phyloP scores from a whole-genome alignment of 2,329 filamentous ascomycete species.

The Fusarium napiforme region DNA sequence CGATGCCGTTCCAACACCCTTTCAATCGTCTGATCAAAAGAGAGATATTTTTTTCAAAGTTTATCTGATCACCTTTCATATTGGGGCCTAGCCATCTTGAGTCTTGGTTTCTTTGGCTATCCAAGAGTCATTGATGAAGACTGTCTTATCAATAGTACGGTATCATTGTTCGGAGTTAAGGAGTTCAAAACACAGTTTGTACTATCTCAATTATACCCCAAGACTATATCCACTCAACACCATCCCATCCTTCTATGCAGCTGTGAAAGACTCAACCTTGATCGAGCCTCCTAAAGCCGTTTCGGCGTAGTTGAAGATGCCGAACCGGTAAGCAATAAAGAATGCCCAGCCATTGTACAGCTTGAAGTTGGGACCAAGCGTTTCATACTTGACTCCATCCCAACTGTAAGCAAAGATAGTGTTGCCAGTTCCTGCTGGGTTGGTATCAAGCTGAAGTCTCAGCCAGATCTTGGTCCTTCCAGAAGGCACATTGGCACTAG shows the following conservation, averaged over 20 bases:
- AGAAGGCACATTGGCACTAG: constrained; percentile 33
- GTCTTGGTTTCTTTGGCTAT: background rate
- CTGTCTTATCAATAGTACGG: background rate
- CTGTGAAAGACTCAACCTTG: constrained; percentile 32
- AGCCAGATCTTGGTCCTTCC: constrained; percentile 40
- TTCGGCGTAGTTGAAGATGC: constrained; percentile 62
- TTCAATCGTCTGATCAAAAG: fast-evolving
- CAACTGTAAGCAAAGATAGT: constrained; percentile 37
- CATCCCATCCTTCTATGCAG: background rate
- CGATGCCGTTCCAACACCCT: fast-evolving
- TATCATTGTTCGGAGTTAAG: background rate
- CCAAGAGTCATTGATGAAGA: too few relatives aligned
- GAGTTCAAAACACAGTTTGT: background rate
- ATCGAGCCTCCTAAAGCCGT: constrained; percentile 52
- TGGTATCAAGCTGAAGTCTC: constrained; percentile 38
- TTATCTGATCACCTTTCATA: background rate
- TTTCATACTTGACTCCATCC: constrained; percentile 30
- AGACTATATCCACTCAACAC: background rate
- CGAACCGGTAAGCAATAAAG: constrained; percentile 61
- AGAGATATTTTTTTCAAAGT: background rate
- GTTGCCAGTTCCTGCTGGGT: constrained; percentile 34
- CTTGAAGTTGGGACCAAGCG: constrained; percentile 48
- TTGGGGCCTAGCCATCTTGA: background rate
- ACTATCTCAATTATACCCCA: background rate
- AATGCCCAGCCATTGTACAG: constrained; percentile 57